Base-by-base conservation (phyloP, 2,329 filamentous ascomycete genomes). In the Aspergillus thermomutatus region DNA sequence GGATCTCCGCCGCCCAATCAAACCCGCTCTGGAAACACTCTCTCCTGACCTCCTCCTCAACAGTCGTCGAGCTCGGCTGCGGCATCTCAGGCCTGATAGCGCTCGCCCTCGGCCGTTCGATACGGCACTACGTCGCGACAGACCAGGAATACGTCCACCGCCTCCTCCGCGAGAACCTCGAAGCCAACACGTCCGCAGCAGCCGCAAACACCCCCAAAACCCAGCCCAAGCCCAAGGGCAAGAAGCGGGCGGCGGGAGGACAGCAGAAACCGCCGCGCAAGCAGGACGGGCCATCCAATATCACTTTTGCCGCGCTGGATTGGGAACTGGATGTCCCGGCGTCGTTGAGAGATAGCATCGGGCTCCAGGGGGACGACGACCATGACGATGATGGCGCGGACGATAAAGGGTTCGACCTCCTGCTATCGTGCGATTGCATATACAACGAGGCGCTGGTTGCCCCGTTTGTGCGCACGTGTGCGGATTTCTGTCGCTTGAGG, bases 401-500 rank as follows among this genome's bases (percentile, higher is more conserved):
- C 64, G 66, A 71, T 49, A 60, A 55, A 3, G 81, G 82, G 56
- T 88, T 94, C 63, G 89, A 95, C 66, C 75, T 86, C 14, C 79
- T 97, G 10, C 72, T 97, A 37, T 91, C 92, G 3, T 96, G 91
- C 69, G 94, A 99, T 73, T 97, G 92, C 73, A 88, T 99, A 64
- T 99, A 95, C 79, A 99, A 97, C 74, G 90, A 96, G 63, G 84
- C 89, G 2, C 82, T 97, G 3, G 84, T 97, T 25, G 78, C 83
- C 46, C 91, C 92, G 0, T 84, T 97, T 50, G 89, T 94, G n/a
- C 83, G 87, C 65, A 89, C 91, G 0, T 96, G 90, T 70, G 84
- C 80, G 5, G 89, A 95, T 60, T 81, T 87, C 25, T 96, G 91
- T 72, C 77, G 77, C 9, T 73, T 93, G 17, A 79, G 87, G 34